Percentiles rank a stretch among this genome's conserved stretches.
These are phyloP conservation scores for Hanseniaspora jakobsenii DNA, from an alignment of 805 yeast species.

Conservation along the genomic window DNA sequence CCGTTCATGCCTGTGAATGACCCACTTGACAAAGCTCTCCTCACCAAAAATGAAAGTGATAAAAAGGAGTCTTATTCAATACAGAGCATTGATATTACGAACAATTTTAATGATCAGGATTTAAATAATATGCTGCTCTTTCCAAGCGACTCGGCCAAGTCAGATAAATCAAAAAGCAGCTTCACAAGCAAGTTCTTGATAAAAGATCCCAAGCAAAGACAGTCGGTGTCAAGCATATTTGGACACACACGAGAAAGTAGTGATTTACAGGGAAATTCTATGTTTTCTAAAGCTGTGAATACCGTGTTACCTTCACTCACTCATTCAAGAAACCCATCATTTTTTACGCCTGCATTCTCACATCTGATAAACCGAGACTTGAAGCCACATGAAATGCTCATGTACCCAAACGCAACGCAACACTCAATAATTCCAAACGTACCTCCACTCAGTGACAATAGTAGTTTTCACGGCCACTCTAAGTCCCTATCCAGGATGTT, in stretches of 20 bases:
- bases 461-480: not conserved
- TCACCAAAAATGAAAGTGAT: not conserved
- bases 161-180: too few relatives aligned
- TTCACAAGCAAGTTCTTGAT: too few relatives aligned
- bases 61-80: too few relatives aligned
- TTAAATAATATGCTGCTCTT: too few relatives aligned
- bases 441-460: not conserved
- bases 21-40: not conserved
- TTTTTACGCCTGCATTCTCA: not conserved
- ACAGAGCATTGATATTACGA: too few relatives aligned
- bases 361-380: not conserved
- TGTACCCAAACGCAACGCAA: not conserved
- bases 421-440: not conserved
- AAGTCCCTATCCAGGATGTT: not conserved
- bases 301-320: not conserved
- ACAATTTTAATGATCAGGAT: too few relatives aligned
- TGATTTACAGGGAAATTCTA: not conserved
- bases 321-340: not conserved
- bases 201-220: too few relatives aligned
- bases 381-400: not conserved
- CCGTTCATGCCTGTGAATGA: not conserved
- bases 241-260: not conserved
- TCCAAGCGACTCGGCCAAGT: too few relatives aligned
- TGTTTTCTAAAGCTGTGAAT: not conserved
- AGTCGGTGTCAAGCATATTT: too few relatives aligned